A percentile compares a stretch with the other conserved stretches of the same genome.
phyloP scores from a whole-genome alignment of 495 filamentous ascomycete genomes.

The Penicillium argentinense region DNA sequence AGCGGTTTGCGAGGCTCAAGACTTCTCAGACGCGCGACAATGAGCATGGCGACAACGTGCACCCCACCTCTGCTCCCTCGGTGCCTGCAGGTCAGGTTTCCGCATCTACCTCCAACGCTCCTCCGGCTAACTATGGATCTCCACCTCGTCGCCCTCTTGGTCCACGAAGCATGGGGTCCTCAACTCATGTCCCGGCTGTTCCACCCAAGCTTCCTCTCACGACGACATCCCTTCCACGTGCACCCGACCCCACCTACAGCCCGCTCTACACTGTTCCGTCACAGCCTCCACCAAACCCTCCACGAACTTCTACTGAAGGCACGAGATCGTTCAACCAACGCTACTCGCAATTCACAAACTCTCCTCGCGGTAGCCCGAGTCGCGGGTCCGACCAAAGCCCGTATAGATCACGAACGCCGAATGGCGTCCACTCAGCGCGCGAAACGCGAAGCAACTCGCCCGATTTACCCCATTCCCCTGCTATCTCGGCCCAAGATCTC shows the following conservation, averaged over 20 bases:
- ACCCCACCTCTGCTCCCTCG: conserved; percentile 27
- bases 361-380: conserved; percentile 38
- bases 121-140: conserved; percentile 18
- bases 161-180: conserved; percentile 57
- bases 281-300: conserved; percentile 48
- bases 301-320: conserved; percentile 46
- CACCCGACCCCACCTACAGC: conserved; percentile 84
- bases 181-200: conserved; percentile 38
- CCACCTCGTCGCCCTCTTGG: conserved; percentile 44
- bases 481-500: conserved; percentile 65
- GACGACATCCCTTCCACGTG: conserved; percentile 64
- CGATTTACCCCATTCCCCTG: conserved; percentile 59
- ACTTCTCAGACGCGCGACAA: conserved; percentile 26
- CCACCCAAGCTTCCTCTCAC: conserved; percentile 59
- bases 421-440: conserved; percentile 32
- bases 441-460: conserved; percentile 40
- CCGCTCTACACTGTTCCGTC: conserved; percentile 54
- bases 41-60: conserved; percentile 19
- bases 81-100: conserved; percentile 30
- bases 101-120: conserved; percentile 26
- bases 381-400: conserved; percentile 41
- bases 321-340: conserved; percentile 33
- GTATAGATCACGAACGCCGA: conserved; percentile 47
- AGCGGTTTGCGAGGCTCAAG: conserved; percentile 47
- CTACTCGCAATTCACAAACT: conserved; percentile 41